phyloP scores from a whole-genome alignment of 2,329 filamentous ascomycete species.

The Simplicillium aogashimaense region DNA sequence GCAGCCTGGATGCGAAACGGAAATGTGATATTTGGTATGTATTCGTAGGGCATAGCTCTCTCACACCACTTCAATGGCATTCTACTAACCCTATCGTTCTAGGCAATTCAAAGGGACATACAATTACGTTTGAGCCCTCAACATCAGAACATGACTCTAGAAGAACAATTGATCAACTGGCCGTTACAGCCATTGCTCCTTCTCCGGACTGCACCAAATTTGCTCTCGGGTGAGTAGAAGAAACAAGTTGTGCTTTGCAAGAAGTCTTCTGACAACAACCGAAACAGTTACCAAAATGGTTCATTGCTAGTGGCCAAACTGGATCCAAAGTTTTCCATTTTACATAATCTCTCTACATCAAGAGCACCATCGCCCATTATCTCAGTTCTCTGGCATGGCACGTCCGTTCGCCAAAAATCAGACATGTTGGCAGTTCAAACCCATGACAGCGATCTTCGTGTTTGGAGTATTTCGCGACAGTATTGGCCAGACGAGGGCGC shows the following conservation, averaged over 20 bases:
- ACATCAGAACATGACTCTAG: conserved; percentile 89
- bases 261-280: conserved; percentile 10
- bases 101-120: conserved; percentile 89
- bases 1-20: conserved; percentile 96
- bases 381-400: conserved; percentile 88
- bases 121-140: conserved; percentile 88
- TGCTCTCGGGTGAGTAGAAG: conserved; percentile 71
- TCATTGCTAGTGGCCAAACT: conserved; percentile 84
- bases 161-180: conserved; percentile 82
- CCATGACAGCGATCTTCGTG: conserved; percentile 79
- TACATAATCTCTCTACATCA: conserved; percentile 83
- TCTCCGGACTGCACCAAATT: conserved; percentile 86
- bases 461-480: conserved; percentile 92
- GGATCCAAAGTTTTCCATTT: conserved; percentile 84
- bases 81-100: not conserved
- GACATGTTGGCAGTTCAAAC: conserved; percentile 96
- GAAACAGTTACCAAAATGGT: conserved; percentile 77
- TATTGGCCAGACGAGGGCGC: conserved; percentile 63
- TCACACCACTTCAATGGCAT: conserved; percentile 13
- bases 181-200: conserved; percentile 87
- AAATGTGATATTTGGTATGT: conserved; percentile 88
- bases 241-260: not conserved
- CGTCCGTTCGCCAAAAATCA: conserved; percentile 89
- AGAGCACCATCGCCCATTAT: conserved; percentile 79
- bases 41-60: not conserved